These are phyloP conservation scores for Verticillium alfalfae DNA, from an alignment of 2,329 filamentous ascomycete species.

Conservation along the genomic window DNA sequence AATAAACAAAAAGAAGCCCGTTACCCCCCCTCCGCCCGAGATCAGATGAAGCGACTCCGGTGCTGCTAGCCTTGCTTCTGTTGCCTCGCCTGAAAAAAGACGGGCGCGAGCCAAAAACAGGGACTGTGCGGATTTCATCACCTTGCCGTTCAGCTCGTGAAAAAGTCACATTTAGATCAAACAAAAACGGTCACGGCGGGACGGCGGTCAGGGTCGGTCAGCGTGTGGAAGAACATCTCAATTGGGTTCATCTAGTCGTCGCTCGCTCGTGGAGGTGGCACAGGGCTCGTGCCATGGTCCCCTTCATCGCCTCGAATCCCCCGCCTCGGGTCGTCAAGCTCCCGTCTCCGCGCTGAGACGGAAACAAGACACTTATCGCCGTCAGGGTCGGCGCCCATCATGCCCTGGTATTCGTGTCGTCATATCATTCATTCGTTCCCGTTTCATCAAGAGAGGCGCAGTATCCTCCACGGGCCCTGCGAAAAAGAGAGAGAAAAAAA, in stretches of 20 bases:
- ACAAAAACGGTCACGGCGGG: too few relatives aligned
- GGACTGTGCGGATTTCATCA: background rate
- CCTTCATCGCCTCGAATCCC: background rate
- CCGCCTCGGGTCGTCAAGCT: background rate
- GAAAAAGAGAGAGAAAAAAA: slow-evolving; percentile 5
- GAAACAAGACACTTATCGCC: background rate
- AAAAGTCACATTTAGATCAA: too few relatives aligned
- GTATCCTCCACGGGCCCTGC: background rate
- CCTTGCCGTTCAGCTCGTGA: too few relatives aligned
- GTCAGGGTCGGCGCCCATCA: background rate
- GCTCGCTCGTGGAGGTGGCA: background rate
- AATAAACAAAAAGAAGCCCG: too few relatives aligned
- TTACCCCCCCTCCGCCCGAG: too few relatives aligned
- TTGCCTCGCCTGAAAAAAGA: too few relatives aligned
- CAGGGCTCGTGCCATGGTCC: background rate
- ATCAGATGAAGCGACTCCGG: too few relatives aligned
- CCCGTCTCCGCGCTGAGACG: background rate
- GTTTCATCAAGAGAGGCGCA: background rate
- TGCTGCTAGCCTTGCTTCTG: too few relatives aligned
- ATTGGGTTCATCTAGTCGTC: background rate
- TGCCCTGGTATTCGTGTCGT: background rate
- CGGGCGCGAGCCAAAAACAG: too few relatives aligned
- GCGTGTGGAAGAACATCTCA: background rate
- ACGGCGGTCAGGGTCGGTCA: background rate
- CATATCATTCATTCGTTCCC: background rate